phyloP scores from a whole-genome alignment of 371 early-diverging fungal species.

The Blakeslea trispora region DNA sequence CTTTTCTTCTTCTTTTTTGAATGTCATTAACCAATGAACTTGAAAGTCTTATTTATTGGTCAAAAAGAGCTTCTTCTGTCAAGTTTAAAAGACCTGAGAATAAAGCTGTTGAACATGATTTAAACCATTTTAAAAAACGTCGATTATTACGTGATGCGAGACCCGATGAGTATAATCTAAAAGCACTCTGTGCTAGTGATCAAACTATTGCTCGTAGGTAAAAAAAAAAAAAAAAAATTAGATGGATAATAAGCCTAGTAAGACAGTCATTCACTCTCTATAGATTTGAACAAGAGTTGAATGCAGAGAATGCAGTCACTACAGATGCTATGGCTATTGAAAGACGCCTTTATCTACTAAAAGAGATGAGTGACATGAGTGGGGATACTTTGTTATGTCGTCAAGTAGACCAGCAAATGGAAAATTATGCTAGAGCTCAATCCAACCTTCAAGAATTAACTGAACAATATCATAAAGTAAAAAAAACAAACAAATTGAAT shows the following conservation, averaged over 20 bases:
- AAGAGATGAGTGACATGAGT: not conserved
- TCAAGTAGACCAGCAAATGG: too few species aligned
- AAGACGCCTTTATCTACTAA: not conserved
- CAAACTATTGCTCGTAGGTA: not conserved
- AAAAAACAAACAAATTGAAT: too few species aligned
- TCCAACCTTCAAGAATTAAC: too few species aligned
- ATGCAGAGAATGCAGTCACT: not conserved
- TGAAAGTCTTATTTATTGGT: not conserved
- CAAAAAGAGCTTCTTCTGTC: not conserved
- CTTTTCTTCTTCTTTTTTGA: not conserved
- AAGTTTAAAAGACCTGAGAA: not conserved
- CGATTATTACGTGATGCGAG: not conserved
- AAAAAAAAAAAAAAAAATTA: not conserved
- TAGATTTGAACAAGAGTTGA: not conserved
- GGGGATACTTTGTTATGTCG: not conserved
- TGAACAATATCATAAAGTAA: too few species aligned
- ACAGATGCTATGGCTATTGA: not conserved
- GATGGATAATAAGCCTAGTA: too few species aligned
- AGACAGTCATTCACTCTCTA: too few species aligned
- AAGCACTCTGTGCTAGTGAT: not conserved
- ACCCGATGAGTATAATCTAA: not conserved
- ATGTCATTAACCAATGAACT: not conserved
- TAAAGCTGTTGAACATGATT: not conserved
- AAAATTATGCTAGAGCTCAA: too few species aligned
- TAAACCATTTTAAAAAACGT: not conserved